Conservation (phyloP, 257 asterid genomes). For the Cynanchum wilfordii region DNA sequence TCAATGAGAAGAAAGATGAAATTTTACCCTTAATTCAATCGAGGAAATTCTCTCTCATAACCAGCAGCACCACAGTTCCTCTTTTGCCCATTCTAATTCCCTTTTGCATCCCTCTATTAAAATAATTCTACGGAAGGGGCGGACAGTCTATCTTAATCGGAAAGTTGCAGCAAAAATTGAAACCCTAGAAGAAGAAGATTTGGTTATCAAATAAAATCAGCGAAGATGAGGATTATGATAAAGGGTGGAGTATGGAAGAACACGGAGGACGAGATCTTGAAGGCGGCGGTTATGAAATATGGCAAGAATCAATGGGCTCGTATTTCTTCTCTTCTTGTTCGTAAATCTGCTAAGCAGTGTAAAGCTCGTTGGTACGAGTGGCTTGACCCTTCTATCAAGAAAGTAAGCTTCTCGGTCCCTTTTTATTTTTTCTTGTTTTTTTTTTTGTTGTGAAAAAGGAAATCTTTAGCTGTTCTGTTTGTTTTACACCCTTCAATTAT, state of each 20-base stretch:
- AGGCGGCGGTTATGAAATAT: constrained; percentile 97
- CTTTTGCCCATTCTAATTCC: too few species aligned
- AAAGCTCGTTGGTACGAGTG: constrained; percentile 99
- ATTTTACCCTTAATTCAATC: too few species aligned
- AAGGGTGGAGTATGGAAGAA: constrained; percentile 99
- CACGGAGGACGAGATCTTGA: constrained; percentile 94
- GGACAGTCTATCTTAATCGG: too few species aligned
- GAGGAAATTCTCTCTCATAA: too few species aligned
- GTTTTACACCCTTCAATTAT: background rate
- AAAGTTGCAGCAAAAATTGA: background rate
- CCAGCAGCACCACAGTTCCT: too few species aligned
- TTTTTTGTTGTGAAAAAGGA: background rate
- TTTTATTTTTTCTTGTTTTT: background rate
- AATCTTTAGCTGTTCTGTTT: background rate
- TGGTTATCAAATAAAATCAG: constrained; percentile 1
- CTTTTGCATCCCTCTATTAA: too few species aligned
- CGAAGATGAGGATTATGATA: constrained; percentile 90
- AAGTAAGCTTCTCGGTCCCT: constrained; percentile 31
- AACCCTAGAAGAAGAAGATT: constrained; percentile 8
- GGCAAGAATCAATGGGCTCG: constrained; percentile 99
- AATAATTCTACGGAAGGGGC: too few species aligned
- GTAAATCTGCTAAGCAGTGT: constrained; percentile 98
- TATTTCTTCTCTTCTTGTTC: constrained; percentile 85
- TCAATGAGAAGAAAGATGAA: too few species aligned
- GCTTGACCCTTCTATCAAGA: constrained; percentile 95